phyloP scores from a whole-genome alignment of 192 early-diverging fungal species.

The Backusella liffmaniae region DNA sequence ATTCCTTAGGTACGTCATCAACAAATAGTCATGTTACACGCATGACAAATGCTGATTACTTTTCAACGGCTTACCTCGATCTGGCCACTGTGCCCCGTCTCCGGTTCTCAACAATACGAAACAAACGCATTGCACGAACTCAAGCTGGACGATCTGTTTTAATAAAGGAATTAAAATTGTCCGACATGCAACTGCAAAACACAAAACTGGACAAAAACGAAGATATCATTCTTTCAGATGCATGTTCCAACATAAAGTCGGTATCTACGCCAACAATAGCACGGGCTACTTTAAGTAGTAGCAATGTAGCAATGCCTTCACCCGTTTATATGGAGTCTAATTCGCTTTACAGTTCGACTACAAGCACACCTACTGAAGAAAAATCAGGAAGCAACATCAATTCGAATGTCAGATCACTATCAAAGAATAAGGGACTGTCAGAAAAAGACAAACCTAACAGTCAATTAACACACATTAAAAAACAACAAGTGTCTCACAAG shows the following conservation, averaged over 20 bases:
- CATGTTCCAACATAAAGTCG: background rate
- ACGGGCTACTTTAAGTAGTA: background rate
- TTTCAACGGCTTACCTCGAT: constrained; percentile 33
- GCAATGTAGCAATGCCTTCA: background rate
- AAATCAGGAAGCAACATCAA: background rate
- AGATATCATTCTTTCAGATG: background rate
- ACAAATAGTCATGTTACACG: background rate
- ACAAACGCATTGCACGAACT: constrained; percentile 8
- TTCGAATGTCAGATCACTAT: background rate
- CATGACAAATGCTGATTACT: background rate
- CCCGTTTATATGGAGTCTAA: background rate
- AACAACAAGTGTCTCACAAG: background rate
- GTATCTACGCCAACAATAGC: background rate
- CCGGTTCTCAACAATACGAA: background rate
- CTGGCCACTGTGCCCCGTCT: constrained; percentile 16
- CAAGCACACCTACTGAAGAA: background rate
- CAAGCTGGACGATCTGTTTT: background rate
- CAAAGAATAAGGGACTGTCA: too few relatives aligned
- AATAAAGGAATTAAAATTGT: background rate
- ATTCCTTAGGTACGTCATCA: background rate
- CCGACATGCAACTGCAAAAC: background rate
- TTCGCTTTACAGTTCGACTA: background rate
- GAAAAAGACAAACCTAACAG: background rate
- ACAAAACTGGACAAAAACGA: background rate
- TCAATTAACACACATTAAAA: background rate